Base-by-base conservation (phyloP, 2,329 filamentous ascomycete genomes). In the Colletotrichum endophyticum region DNA sequence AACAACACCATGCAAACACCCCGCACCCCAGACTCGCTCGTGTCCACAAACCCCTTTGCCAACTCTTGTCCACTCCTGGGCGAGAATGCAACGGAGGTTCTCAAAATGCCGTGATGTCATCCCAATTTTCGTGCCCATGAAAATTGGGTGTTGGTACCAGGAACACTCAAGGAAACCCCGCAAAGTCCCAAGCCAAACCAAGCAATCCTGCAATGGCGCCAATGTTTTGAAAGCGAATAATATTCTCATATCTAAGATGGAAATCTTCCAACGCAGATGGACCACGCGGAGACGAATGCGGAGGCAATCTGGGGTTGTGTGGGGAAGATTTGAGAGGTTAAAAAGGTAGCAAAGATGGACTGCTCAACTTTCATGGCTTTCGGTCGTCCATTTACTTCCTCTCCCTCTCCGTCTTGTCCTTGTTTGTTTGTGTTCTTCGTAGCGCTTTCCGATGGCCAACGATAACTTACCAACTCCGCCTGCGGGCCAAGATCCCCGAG, bases 31-130 rank as follows among this genome's bases (percentile, higher is more conserved):
- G 66, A 32, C 27, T 15, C 6, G 25, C 6, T 25, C 13, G 57
- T 70, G 28, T 64, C 72, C 72, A 64, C 59, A 66, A 32, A 27
- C 36, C 36, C 66, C 39, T 70, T 27, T 74, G 72, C 72, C 72
- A 70, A 74, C 44, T 68, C 72, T 74, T 70, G 72, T 32, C 27
- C 12, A n/a, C 57, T 32, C 16, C 72, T 74, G 57, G 66, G 66
- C 59, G 59, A 70, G 39, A 74, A 74, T 66, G 27, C 25, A 5
- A 74, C 72, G 66, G 72, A 61, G 44, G 9, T 12, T 19, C 8
- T 44, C 61, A n/a, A 8, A 13, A 34, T 25, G 11, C 57, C 9
- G 66, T 64, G 66, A 70, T 70, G 57, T 64, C 66, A 49, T 62
- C 39, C 9, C 19, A 49, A 49, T 12, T 6, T n/a, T 11, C 19